Evolutionary conservation across 306 rosid genomes (phyloP).

Genomic region (Sindora glabra): DNA sequence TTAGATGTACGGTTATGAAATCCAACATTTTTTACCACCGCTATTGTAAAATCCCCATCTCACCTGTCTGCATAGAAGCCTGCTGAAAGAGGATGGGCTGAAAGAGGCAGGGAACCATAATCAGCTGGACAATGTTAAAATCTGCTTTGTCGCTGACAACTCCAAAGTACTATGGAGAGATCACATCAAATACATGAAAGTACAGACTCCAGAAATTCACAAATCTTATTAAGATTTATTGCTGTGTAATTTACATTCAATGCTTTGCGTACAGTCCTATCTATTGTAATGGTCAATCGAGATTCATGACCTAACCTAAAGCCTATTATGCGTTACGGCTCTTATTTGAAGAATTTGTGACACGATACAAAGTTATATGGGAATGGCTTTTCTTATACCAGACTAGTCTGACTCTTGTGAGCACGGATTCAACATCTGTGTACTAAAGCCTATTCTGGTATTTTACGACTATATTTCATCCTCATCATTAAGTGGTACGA

Average conservation of each 20-base stretch:
- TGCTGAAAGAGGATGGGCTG: no score
- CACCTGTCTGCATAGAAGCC: no score
- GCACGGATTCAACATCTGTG: no score
- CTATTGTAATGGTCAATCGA: neutral
- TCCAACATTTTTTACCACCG: no score
- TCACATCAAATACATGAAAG: neutral
- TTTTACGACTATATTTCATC: conserved; percentile 33
- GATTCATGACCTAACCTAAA: neutral
- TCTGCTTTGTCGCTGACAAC: no score
- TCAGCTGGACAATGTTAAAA: neutral
- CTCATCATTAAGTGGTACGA: conserved; percentile 40
- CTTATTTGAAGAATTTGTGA: neutral
- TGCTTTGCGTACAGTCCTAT: neutral
- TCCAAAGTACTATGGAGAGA: no score
- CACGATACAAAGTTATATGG: neutral
- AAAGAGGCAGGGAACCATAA: neutral
- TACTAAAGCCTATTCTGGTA: neutral
- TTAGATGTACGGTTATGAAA: no score
- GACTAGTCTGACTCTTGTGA: neutral
- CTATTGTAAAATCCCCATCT: no score
- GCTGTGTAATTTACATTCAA: neutral
- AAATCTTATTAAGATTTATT: neutral
- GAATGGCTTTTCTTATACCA: neutral
- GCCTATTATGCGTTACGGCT: no score
- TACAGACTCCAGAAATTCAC: neutral